A percentile compares a stretch with the other conserved stretches of the same genome.
Conservation (phyloP, 208 protist genomes). For the Porcisia hertigi region DNA sequence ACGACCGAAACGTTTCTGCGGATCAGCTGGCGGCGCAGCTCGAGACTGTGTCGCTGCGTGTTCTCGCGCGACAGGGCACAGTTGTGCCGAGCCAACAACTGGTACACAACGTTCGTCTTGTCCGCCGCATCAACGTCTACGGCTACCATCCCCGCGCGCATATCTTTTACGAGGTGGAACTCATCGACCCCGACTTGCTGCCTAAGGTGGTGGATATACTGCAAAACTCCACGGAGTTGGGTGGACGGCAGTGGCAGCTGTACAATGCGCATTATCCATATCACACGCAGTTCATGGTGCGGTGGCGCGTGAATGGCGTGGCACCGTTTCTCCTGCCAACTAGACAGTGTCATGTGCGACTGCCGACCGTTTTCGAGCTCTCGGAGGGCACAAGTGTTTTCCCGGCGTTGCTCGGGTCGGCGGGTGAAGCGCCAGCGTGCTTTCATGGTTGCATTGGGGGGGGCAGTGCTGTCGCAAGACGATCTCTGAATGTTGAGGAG, state of each 20-base stretch:
- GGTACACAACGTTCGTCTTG: conserved; percentile 71
- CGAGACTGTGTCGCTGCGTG: conserved; percentile 55
- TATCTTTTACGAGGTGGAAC: conserved; percentile 66
- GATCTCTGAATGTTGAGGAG: not conserved
- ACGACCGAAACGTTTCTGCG: conserved; percentile 45
- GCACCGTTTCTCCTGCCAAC: conserved; percentile 45
- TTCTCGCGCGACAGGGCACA: conserved; percentile 17
- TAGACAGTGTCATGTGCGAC: conserved; percentile 22
- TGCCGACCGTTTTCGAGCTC: conserved; percentile 29
- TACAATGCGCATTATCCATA: conserved; percentile 66
- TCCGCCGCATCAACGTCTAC: conserved; percentile 68
- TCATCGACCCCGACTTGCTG: conserved; percentile 59
- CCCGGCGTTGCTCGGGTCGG: not conserved
- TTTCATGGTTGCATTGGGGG: not conserved
- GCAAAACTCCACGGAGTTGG: conserved; percentile 49
- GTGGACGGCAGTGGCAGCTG: conserved; percentile 60
- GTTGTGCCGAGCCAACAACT: conserved; percentile 37
- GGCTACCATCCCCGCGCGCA: conserved; percentile 52
- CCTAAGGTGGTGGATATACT: conserved; percentile 43
- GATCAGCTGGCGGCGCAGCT: conserved; percentile 81
- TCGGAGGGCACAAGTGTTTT: not conserved
- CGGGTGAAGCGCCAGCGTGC: not conserved
- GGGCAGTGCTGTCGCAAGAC: not conserved
- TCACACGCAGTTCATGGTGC: conserved; percentile 79
- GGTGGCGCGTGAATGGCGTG: conserved; percentile 63